These are phyloP conservation scores for Trichoderma virens DNA, from an alignment of 495 filamentous ascomycete species.

Conservation along the genomic window DNA sequence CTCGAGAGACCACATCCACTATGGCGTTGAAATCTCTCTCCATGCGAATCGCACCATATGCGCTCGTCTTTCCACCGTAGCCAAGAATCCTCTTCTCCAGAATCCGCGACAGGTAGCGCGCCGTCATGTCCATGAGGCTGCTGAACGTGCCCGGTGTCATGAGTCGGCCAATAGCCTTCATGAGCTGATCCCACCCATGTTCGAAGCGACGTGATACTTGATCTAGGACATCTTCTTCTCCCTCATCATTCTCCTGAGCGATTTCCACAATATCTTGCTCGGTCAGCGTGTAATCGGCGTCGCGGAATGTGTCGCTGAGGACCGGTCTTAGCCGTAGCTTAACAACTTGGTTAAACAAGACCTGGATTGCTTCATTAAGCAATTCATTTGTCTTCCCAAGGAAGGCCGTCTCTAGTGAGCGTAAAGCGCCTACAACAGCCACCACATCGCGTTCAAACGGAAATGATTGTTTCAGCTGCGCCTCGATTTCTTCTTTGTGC, in stretches of 20 bases:
- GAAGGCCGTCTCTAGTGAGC: constrained; percentile 62
- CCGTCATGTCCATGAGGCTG: constrained; percentile 61
- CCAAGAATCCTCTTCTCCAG: constrained; percentile 89
- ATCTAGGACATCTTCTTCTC: constrained; percentile 43
- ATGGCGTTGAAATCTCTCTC: constrained; percentile 83
- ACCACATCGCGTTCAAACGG: constrained; percentile 67
- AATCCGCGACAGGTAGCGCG: constrained; percentile 60
- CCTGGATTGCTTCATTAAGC: constrained; percentile 69
- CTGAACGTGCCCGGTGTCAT: constrained; percentile 64
- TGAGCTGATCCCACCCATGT: constrained; percentile 73
- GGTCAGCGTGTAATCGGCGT: constrained; percentile 67
- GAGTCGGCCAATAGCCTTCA: constrained; percentile 74
- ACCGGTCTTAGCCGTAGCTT: constrained; percentile 80
- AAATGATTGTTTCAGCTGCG: constrained; percentile 55
- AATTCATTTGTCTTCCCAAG: constrained; percentile 70
- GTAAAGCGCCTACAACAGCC: constrained; percentile 58
- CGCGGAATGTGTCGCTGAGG: constrained; percentile 80
- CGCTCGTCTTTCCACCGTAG: constrained; percentile 71
- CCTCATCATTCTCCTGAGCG: constrained; percentile 41
- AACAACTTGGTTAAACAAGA: constrained; percentile 80
- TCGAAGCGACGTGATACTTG: constrained; percentile 70
- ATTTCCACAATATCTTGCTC: constrained; percentile 45
- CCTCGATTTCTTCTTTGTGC: background rate
- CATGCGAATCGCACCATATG: constrained; percentile 76
- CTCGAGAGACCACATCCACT: constrained; percentile 64